phyloP scores from a whole-genome alignment of 2,329 filamentous ascomycete genomes.

The Paecilomyces sp. region DNA sequence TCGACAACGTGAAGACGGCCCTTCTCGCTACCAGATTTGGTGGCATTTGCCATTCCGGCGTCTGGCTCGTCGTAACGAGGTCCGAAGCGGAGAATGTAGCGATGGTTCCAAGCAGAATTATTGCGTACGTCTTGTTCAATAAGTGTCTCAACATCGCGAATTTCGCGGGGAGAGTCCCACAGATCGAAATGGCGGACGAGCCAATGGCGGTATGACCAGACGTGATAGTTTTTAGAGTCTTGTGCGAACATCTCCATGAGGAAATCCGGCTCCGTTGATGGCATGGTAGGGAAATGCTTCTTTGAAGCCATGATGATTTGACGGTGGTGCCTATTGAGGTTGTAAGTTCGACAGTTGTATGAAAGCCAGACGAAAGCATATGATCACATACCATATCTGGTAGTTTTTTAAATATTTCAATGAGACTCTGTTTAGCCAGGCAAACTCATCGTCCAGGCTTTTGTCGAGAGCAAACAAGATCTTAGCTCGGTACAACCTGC shows the following conservation, averaged over 20 bases:
- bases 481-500: constrained; percentile 75
- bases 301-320: constrained; percentile 47
- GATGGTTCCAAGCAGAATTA: constrained; percentile 96
- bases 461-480: constrained; percentile 62
- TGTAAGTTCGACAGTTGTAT: background rate
- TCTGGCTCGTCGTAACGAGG: constrained; percentile 40
- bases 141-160: constrained; percentile 63
- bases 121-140: constrained; percentile 80
- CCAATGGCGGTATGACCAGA: constrained; percentile 91
- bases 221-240: constrained; percentile 97
- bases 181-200: constrained; percentile 58
- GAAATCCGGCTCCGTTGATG: constrained; percentile 64
- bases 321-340: constrained; percentile 50
- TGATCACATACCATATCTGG: constrained; percentile 68
- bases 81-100: constrained; percentile 86
- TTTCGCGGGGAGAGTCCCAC: constrained; percentile 53
- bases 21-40: constrained; percentile 14
- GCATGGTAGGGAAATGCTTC: constrained; percentile 46
- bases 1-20: constrained; percentile 44
- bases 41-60: constrained; percentile 26
- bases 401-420: constrained; percentile 91
- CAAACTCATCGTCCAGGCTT: constrained; percentile 63
- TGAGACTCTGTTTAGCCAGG: constrained; percentile 80
- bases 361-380: constrained; percentile 46
- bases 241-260: constrained; percentile 71